Base-by-base conservation (phyloP, 2,329 filamentous ascomycete species). In the Leptographium flavum region DNA sequence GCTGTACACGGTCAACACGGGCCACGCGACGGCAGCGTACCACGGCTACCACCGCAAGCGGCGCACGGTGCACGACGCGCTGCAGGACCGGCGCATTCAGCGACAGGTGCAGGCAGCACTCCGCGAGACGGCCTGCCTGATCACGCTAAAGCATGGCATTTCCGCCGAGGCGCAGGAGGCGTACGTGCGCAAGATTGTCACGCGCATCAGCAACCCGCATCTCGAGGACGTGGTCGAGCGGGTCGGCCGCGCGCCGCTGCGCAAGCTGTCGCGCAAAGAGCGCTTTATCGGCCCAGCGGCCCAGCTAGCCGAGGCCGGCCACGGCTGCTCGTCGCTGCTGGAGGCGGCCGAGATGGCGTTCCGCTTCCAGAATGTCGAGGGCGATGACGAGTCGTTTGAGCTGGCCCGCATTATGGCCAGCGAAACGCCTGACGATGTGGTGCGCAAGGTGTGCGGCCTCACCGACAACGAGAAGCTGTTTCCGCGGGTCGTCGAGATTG, bases 1-100 rank as follows among this genome's bases (percentile, higher is more conserved):
- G 76, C 81, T 98, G 53, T 98, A 88, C 74, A 98, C 92, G 21
- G 90, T 98, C 74, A 98, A 98, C 76, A 98, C 92, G 21, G 84
- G 87, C 46, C 92, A 98, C 62, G 92, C 92, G 49, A 94, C 90
- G 8, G 88, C 88, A 19, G 90, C 92, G 49, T 96, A 96, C 75
- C 88, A 92, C 64, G 90, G 88, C 45, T 84, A 94, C 74, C 75
- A 87, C 67, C 76, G 80, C 53, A 80, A 84, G 59, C 90, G 93
- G 73, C 73, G 76, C 58, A 93, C 83, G 49, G 87, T 98, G 54
- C 86, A 92, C 60, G 90, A 96, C 56, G 83, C 88, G 9, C 75
- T 96, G 52, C 76, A 78, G 50, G 87, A 96, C 60, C 71, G 78
- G 58, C 73, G 79, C 57, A 93, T 98, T 58, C 76, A 84, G 63